Evolutionary conservation across 768 basidiomycete genomes (phyloP).

Genomic region (Leccinellum rugosiceps): DNA sequence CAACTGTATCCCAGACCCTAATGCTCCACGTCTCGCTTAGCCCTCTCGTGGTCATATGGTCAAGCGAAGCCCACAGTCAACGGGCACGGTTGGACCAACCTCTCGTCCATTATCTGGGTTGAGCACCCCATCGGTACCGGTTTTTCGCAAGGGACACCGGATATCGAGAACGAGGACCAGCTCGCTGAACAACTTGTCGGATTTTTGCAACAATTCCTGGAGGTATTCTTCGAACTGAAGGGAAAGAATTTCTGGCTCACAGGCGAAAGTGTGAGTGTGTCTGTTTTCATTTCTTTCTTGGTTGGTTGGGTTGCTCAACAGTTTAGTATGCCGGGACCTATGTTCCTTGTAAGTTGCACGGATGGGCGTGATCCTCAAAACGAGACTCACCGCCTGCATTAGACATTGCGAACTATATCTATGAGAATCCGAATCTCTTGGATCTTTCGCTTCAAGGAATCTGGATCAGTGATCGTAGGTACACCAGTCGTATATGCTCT

Average conservation of each 20-base stretch:
- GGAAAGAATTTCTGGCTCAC: constrained; percentile 66
- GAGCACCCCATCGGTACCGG: constrained; percentile 83
- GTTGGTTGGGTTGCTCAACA: not conserved
- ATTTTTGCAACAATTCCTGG: constrained; percentile 73
- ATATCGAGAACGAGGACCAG: constrained; percentile 55
- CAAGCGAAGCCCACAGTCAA: constrained; percentile 63
- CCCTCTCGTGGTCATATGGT: constrained; percentile 67
- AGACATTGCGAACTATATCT: constrained; percentile 79
- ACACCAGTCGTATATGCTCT: not conserved
- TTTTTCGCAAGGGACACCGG: constrained; percentile 67
- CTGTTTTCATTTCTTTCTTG: not conserved
- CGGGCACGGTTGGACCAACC: constrained; percentile 74
- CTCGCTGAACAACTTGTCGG: constrained; percentile 52
- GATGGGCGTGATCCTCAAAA: constrained; percentile 28
- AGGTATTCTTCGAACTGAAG: constrained; percentile 71
- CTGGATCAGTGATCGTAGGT: constrained; percentile 71
- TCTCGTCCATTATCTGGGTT: constrained; percentile 70
- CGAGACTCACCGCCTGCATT: not conserved
- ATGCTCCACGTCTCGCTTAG: constrained; percentile 32
- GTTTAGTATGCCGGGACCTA: constrained; percentile 71
- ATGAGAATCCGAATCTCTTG: constrained; percentile 49
- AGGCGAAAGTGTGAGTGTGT: constrained; percentile 66
- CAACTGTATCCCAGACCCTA: constrained; percentile 14
- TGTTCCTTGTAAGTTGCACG: constrained; percentile 45
- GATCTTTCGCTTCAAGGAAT: constrained; percentile 64